These are phyloP conservation scores for Coemansia sp. DNA, from an alignment of 192 early-diverging fungal species.

Conservation along the genomic window DNA sequence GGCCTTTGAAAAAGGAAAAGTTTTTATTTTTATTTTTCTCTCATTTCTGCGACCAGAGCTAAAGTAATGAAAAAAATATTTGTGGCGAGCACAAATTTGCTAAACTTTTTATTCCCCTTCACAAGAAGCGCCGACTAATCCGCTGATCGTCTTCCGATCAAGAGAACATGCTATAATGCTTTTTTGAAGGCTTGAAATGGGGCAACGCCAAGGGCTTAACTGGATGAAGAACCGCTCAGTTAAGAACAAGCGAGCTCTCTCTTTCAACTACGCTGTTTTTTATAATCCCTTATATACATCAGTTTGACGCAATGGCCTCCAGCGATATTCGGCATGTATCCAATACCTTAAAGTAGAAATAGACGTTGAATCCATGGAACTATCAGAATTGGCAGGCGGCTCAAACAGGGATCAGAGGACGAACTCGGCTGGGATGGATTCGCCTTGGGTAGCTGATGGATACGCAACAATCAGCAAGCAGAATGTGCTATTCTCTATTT, in stretches of 20 bases:
- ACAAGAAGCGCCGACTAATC: too few relatives aligned
- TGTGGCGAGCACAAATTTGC: background rate
- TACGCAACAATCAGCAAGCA: conserved; percentile 16
- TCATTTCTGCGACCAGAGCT: background rate
- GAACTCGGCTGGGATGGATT: conserved; percentile 24
- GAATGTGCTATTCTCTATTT: background rate
- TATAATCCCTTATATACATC: conserved; percentile 32
- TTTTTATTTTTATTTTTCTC: background rate
- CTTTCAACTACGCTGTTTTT: conserved; percentile 20
- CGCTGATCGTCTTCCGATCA: too few relatives aligned
- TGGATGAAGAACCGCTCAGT: background rate
- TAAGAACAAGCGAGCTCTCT: background rate
- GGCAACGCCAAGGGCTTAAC: background rate
- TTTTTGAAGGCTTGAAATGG: too few relatives aligned
- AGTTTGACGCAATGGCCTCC: conserved; percentile 38
- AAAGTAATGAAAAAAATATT: background rate
- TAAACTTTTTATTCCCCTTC: background rate
- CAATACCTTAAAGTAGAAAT: conserved; percentile 2
- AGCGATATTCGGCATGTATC: conserved; percentile 51
- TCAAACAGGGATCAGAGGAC: background rate
- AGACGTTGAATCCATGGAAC: background rate
- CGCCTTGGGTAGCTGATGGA: conserved; percentile 14
- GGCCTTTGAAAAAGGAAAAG: background rate
- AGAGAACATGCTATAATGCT: too few relatives aligned
- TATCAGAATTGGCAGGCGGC: background rate